Percentiles rank a stretch among this genome's conserved stretches.
phyloP scores from a whole-genome alignment of 768 basidiomycete species.

The Auricularia sp. region DNA sequence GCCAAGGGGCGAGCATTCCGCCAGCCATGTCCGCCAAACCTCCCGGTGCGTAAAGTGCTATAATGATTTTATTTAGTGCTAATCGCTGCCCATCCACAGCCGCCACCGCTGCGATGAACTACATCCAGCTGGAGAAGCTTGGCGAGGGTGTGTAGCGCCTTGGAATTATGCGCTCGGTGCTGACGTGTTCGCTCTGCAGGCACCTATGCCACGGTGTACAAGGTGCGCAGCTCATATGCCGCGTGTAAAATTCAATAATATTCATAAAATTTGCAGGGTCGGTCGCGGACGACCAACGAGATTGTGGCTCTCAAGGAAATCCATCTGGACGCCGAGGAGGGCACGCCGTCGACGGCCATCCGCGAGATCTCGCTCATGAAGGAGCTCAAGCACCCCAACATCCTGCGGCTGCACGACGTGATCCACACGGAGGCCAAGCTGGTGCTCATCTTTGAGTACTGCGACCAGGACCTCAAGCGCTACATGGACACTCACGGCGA shows the following conservation, averaged over 20 bases:
- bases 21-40: no score
- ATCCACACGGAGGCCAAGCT: conserved; percentile 98
- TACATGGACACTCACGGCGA: conserved; percentile 99
- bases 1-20: no score
- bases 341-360: conserved; percentile 96
- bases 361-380: conserved; percentile 99
- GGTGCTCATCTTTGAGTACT: conserved; percentile 96
- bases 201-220: conserved; percentile 93
- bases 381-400: conserved; percentile 97
- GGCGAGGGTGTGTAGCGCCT: conserved; percentile 31
- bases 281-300: conserved; percentile 95
- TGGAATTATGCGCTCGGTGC: neutral
- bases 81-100: no score
- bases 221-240: conserved; percentile 38
- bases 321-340: conserved; percentile 97
- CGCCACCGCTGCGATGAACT: neutral
- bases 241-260: neutral
- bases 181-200: conserved; percentile 39
- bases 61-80: no score
- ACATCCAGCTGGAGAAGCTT: conserved; percentile 74
- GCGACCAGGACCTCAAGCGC: conserved; percentile 96
- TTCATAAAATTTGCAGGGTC: conserved; percentile 44
- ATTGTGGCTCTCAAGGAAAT: conserved; percentile 98
- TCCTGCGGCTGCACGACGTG: conserved; percentile 95
- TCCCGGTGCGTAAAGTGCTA: no score